A percentile compares a stretch with the other conserved stretches of the same genome.
These are phyloP conservation scores for Lagenidium giganteum DNA, from an alignment of 352 stramenopile species.

Conservation along the genomic window DNA sequence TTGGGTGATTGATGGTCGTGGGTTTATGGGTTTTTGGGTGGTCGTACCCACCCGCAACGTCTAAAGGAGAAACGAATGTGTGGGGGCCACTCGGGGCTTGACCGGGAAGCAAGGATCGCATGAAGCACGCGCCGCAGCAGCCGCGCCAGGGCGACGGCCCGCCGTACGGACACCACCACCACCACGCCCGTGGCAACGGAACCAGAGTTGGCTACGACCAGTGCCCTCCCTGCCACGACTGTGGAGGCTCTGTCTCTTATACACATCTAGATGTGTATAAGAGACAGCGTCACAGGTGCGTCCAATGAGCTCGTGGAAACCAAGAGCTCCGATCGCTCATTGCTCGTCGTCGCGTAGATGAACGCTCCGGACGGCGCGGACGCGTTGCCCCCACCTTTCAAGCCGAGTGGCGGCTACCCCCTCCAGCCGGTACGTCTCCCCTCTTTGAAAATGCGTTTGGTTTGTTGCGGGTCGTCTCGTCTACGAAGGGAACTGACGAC, in stretches of 20 bases:
- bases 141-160: neutral
- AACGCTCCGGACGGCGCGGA: slow-evolving; percentile 8
- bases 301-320: neutral
- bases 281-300: slow-evolving; percentile 6
- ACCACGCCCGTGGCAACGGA: too few relatives aligned
- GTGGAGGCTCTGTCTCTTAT: too few relatives aligned
- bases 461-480: neutral
- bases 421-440: slow-evolving; percentile 16
- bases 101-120: too few relatives aligned
- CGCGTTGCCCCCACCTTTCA: slow-evolving; percentile 17
- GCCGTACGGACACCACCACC: slow-evolving; percentile 8
- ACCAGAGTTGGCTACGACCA: too few relatives aligned
- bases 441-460: neutral
- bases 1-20: too few relatives aligned
- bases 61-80: too few relatives aligned
- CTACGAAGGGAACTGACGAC: neutral
- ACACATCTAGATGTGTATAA: too few relatives aligned
- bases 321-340: neutral
- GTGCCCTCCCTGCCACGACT: too few relatives aligned
- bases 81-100: too few relatives aligned
- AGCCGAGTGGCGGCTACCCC: slow-evolving; percentile 10
- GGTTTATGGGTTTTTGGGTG: too few relatives aligned
- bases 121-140: slow-evolving; percentile 1
- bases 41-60: too few relatives aligned
- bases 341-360: slow-evolving; percentile 6